phyloP scores from a whole-genome alignment of 106 monocot genomes.

The Apostasia shenzhenica region DNA sequence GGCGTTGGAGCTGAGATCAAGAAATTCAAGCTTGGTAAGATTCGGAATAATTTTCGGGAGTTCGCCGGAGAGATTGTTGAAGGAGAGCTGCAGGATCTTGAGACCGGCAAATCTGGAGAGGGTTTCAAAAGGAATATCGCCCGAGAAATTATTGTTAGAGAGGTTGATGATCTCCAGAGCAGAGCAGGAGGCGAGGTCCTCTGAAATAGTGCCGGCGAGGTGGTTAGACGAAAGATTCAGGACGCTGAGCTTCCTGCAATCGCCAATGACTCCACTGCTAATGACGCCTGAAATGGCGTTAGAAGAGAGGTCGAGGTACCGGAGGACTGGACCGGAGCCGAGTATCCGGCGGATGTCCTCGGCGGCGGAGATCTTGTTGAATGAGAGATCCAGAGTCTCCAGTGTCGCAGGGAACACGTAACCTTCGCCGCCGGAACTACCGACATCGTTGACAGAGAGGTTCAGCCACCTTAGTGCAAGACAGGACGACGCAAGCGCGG shows the following conservation, averaged over 20 bases:
- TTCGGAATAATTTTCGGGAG: constrained; percentile 23
- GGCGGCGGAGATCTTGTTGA: constrained; percentile 41
- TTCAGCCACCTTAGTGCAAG: constrained; percentile 12
- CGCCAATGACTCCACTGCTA: constrained; percentile 17
- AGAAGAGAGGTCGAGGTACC: constrained; percentile 43
- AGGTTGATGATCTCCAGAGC: constrained; percentile 36
- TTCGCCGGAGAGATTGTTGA: constrained; percentile 45
- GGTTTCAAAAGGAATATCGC: constrained; percentile 31
- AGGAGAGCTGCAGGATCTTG: constrained; percentile 28
- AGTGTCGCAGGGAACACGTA: constrained; percentile 6
- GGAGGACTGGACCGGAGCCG: constrained; percentile 15
- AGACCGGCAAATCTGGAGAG: constrained; percentile 22
- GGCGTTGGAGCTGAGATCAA: constrained; percentile 66
- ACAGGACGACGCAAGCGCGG: constrained; percentile 11
- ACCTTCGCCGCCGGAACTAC: constrained; percentile 2
- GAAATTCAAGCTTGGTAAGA: constrained; percentile 35
- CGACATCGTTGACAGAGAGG: constrained; percentile 15
- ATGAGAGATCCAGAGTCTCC: constrained; percentile 55
- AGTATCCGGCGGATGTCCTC: constrained; percentile 19
- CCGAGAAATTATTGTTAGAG: constrained; percentile 64
- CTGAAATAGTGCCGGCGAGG: constrained; percentile 47
- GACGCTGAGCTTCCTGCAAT: constrained; percentile 19
- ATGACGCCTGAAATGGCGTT: constrained; percentile 34
- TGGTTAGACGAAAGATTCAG: constrained; percentile 63
- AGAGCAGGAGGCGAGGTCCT: constrained; percentile 31